phyloP scores from a whole-genome alignment of 352 stramenopile species.

The Globisporangium viniferum region DNA sequence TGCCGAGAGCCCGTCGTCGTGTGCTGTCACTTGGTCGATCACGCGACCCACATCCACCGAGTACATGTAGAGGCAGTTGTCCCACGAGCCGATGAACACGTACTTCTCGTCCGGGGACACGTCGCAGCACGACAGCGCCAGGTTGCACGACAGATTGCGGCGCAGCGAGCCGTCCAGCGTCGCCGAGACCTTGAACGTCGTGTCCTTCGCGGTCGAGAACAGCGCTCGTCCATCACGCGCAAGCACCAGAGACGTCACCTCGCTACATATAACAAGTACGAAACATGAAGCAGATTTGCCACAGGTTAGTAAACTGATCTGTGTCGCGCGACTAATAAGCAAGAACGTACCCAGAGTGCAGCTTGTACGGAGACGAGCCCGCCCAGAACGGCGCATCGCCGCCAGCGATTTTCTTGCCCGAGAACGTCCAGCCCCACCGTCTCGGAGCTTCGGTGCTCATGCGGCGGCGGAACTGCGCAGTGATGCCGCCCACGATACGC shows the following conservation, averaged over 20 bases:
- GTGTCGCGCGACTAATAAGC: too few species aligned
- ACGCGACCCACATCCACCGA: slow-evolving; percentile 80
- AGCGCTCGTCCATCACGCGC: slow-evolving; percentile 57
- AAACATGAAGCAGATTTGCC: background rate
- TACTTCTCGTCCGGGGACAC: slow-evolving; percentile 81
- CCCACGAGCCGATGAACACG: slow-evolving; percentile 79
- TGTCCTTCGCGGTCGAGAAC: slow-evolving; percentile 74
- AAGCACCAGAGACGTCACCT: slow-evolving; percentile 68
- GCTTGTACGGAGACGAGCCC: slow-evolving; percentile 58
- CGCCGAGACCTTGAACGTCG: slow-evolving; percentile 74
- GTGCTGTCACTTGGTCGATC: slow-evolving; percentile 75
- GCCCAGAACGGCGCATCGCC: slow-evolving; percentile 53
- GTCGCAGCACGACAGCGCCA: slow-evolving; percentile 76
- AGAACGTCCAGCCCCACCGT: slow-evolving; percentile 75
- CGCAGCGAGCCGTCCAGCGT: slow-evolving; percentile 61
- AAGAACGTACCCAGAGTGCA: slow-evolving; percentile 59
- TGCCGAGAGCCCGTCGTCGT: slow-evolving; percentile 74
- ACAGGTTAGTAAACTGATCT: background rate
- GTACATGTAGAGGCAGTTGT: slow-evolving; percentile 88
- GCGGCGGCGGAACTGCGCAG: slow-evolving; percentile 67
- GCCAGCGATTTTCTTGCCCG: slow-evolving; percentile 25
- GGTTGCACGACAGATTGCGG: slow-evolving; percentile 69
- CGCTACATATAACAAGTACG: slow-evolving; percentile 26
- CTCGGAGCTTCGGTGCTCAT: slow-evolving; percentile 66
- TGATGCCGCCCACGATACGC: slow-evolving; percentile 68